Evolutionary conservation across 345 rosid species (phyloP).

Genomic region (Aquilaria sinensis): DNA sequence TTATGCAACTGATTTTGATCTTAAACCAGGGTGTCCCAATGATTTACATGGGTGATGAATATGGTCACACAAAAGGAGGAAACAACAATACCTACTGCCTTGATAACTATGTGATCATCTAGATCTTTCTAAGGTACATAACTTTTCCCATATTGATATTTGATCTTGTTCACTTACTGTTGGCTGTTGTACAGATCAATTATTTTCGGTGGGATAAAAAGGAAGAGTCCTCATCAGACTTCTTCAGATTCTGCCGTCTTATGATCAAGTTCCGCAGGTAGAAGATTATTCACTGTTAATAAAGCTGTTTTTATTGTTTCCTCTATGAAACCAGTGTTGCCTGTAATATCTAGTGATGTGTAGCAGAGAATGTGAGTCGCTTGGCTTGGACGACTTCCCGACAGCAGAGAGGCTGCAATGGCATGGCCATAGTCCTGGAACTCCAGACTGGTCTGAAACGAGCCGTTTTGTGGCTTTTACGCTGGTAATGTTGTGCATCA

Average conservation of each 20-base stretch:
- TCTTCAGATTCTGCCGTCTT: conserved; percentile 74
- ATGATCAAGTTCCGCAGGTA: conserved; percentile 81
- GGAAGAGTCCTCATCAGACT: conserved; percentile 72
- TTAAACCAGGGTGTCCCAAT: conserved; percentile 90
- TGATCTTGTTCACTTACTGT: conserved; percentile 16
- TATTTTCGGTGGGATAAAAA: conserved; percentile 90
- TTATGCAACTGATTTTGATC: conserved; percentile 13
- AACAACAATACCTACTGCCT: conserved; percentile 96
- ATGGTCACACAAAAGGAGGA: conserved; percentile 96
- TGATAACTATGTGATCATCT: conserved; percentile 68
- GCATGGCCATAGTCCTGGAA: conserved; percentile 78
- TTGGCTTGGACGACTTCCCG: conserved; percentile 79
- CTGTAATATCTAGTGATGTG: conserved; percentile 1
- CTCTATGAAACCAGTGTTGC: neutral
- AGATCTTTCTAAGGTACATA: conserved; percentile 6
- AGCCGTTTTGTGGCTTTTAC: conserved; percentile 95
- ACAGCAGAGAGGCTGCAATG: conserved; percentile 86
- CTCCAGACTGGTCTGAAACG: conserved; percentile 83
- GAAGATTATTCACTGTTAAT: conserved; percentile 17
- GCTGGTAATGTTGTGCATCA: conserved; percentile 39
- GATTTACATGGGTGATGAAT: conserved; percentile 96
- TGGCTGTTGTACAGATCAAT: conserved; percentile 49
- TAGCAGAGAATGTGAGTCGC: conserved; percentile 83
- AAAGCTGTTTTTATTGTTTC: neutral
- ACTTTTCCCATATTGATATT: conserved; percentile 4